phyloP scores from a whole-genome alignment of 257 asterid species.

The Avicennia marina region DNA sequence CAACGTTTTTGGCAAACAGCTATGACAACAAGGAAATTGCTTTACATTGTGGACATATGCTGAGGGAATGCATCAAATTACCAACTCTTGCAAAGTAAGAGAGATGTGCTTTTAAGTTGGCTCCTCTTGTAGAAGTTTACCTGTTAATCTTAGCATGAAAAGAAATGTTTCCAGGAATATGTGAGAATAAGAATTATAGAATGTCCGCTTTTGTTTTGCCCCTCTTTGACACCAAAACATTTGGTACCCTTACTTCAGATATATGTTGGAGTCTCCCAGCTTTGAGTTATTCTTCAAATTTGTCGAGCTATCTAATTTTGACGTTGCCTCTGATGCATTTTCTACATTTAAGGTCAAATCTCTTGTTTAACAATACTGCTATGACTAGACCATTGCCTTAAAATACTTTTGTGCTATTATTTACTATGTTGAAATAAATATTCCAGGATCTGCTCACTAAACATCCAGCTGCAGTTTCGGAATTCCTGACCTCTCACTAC shows the following conservation, averaged over 20 bases:
- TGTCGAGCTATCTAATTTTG: conserved; percentile 82
- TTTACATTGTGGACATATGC: conserved; percentile 86
- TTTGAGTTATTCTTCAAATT: conserved; percentile 89
- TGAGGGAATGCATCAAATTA: conserved; percentile 90
- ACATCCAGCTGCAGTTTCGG: conserved; percentile 69
- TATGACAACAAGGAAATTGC: conserved; percentile 97
- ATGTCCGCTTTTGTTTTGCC: conserved; percentile 14
- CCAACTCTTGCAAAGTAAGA: conserved; percentile 92
- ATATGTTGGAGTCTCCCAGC: conserved; percentile 91
- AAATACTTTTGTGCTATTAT: not conserved
- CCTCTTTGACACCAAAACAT: conserved; percentile 4
- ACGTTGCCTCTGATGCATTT: conserved; percentile 92
- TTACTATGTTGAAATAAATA: conserved; percentile 5
- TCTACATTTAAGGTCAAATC: conserved; percentile 83
- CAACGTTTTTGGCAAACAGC: conserved; percentile 37
- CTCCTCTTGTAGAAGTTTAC: too few relatives aligned
- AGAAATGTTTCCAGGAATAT: too few relatives aligned
- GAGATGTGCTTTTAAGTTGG: too few relatives aligned
- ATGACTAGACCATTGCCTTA: not conserved
- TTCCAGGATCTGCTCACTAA: conserved; percentile 88
- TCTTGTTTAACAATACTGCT: not conserved
- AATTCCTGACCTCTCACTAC: conserved; percentile 67
- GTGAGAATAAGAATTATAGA: too few relatives aligned
- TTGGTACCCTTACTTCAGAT: conserved; percentile 44
- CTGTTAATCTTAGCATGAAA: too few relatives aligned